Percentiles rank a stretch among this genome's conserved stretches.
These are phyloP conservation scores for Saccharomycodes ludwigii DNA, from an alignment of 805 yeast genomes.

Conservation along the genomic window DNA sequence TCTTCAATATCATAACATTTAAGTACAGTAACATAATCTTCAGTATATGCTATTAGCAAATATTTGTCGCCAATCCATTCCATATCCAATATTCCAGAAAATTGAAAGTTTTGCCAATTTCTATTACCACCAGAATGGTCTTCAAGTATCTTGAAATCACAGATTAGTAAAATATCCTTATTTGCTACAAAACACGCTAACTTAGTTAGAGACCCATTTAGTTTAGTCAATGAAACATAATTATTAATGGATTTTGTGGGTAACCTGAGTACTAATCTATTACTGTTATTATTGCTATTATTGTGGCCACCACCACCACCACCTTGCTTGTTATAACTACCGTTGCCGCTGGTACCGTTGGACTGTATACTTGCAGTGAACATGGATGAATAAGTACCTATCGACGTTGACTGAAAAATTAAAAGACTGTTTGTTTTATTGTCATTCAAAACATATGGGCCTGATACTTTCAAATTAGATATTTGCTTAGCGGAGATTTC, in stretches of 20 bases:
- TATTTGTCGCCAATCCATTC: conserved; percentile 23
- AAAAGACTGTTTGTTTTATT: conserved; percentile 14
- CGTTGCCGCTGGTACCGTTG: too few relatives aligned
- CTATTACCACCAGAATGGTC: conserved; percentile 7
- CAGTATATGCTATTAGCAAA: too few relatives aligned
- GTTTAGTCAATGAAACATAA: conserved; percentile 12
- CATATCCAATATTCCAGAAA: conserved; percentile 15
- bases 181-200: conserved; percentile 20
- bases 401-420: too few relatives aligned
- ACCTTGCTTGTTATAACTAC: too few relatives aligned
- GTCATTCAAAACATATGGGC: conserved; percentile 14
- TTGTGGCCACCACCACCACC: too few relatives aligned
- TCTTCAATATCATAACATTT: conserved; percentile 15
- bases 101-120: conserved; percentile 18
- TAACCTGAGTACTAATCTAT: conserved; percentile 14
- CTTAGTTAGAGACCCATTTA: conserved; percentile 15
- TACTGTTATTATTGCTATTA: conserved; percentile 15
- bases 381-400: too few relatives aligned
- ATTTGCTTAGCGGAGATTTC: conserved; percentile 10
- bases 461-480: conserved; percentile 14
- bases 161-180: conserved; percentile 19
- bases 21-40: too few relatives aligned
- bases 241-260: conserved; percentile 23
- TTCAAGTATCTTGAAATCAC: conserved; percentile 12
- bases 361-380: too few relatives aligned